phyloP scores from a whole-genome alignment of 2,329 filamentous ascomycete species.

The Cordyceps cicadae region DNA sequence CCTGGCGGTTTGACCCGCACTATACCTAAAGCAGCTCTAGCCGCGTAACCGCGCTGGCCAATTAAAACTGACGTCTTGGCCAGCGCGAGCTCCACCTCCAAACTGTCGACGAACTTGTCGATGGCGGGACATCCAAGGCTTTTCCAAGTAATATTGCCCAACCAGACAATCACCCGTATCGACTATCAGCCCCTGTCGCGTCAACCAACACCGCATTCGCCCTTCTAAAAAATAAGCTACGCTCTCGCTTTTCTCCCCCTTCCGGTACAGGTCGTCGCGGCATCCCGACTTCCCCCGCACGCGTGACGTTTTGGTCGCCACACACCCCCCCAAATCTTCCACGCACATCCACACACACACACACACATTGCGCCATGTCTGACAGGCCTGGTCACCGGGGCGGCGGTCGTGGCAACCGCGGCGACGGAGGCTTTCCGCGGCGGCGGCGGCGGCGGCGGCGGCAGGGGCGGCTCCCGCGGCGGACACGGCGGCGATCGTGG shows the following conservation, averaged over 20 bases:
- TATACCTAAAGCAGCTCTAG: not conserved
- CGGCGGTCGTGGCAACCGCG: slow-evolving; percentile 32
- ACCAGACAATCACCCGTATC: not conserved
- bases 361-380: slow-evolving; percentile 34
- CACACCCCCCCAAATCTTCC: not conserved
- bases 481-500: slow-evolving; percentile 28
- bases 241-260: not conserved
- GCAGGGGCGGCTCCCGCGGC: slow-evolving; percentile 35
- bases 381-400: slow-evolving; percentile 43
- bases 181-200: not conserved
- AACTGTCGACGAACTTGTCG: not conserved
- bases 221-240: not conserved
- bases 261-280: not conserved
- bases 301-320: not conserved
- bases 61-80: not conserved
- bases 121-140: not conserved
- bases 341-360: slow-evolving; percentile 13
- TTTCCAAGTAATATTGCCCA: not conserved
- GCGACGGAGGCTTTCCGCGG: slow-evolving; percentile 28
- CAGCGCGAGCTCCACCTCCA: not conserved
- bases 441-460: slow-evolving; percentile 37
- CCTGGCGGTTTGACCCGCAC: not conserved
- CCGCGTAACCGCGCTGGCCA: not conserved
- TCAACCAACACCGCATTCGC: not conserved
- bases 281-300: not conserved